Percentiles rank a stretch among this genome's conserved stretches.
Evolutionary conservation across 331 rosid genomes (phyloP).

Genomic region (Acacia concinna): DNA sequence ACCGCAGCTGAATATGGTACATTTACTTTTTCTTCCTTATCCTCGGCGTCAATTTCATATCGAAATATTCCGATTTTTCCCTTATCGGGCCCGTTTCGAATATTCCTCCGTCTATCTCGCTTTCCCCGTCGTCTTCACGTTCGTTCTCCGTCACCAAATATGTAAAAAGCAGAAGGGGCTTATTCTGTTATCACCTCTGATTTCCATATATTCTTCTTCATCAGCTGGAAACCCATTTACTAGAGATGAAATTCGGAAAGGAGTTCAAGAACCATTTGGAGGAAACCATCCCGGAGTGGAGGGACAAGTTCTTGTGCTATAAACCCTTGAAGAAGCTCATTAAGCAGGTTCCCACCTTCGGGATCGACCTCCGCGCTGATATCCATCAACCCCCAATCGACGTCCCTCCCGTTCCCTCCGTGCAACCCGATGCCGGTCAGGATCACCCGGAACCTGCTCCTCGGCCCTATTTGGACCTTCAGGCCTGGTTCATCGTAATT

Average conservation of each 20-base stretch:
- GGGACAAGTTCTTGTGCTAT: conserved; percentile 94
- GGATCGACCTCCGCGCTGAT: conserved; percentile 8
- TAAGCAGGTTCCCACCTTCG: conserved; percentile 48
- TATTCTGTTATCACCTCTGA: conserved; percentile 1
- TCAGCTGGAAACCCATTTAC: neutral
- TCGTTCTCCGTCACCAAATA: neutral
- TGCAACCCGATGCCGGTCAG: neutral
- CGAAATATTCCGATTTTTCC: conserved; percentile 31
- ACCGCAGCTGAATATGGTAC: neutral
- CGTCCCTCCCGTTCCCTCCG: conserved; percentile 27
- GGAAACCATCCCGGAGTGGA: conserved; percentile 95
- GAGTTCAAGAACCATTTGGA: conserved; percentile 86
- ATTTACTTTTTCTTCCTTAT: too few species aligned
- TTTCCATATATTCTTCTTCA: neutral
- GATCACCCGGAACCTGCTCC: conserved; percentile 12
- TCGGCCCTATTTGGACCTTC: conserved; percentile 38
- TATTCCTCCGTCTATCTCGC: neutral
- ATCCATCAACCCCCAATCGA: conserved; percentile 35
- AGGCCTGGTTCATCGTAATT: conserved; percentile 76
- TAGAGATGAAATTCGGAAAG: conserved; percentile 87
- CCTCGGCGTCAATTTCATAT: neutral
- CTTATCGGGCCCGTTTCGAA: conserved; percentile 12
- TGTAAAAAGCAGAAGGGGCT: neutral
- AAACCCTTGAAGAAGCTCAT: conserved; percentile 83
- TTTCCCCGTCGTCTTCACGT: neutral